Conservation (phyloP, 1,139 yeast species). For the Kazachstania sp. region DNA sequence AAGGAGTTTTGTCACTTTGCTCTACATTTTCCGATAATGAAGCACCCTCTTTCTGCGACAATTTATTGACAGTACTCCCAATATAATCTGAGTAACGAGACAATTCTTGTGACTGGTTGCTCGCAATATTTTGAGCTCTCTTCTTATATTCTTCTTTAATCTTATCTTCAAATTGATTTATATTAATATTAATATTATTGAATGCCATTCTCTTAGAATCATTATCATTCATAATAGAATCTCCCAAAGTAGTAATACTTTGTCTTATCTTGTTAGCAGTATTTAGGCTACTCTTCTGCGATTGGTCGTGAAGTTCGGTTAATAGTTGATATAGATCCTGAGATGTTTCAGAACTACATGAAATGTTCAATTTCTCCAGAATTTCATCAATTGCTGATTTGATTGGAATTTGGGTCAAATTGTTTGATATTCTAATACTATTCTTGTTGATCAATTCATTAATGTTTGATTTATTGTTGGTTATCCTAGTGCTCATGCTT, state of each 20-base stretch:
- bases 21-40: background rate
- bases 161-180: slow-evolving; percentile 2
- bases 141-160: slow-evolving; percentile 7
- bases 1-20: background rate
- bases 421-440: background rate
- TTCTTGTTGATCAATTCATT: background rate
- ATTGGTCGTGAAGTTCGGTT: background rate
- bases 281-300: background rate
- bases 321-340: background rate
- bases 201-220: background rate
- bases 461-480: background rate
- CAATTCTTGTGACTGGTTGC: slow-evolving; percentile 11
- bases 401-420: slow-evolving; percentile 1
- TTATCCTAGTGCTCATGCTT: background rate
- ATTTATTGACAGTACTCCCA: background rate
- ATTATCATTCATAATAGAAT: background rate
- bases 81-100: slow-evolving; percentile 4
- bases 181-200: background rate
- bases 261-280: background rate
- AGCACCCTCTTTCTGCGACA: slow-evolving; percentile 1
- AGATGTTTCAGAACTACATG: slow-evolving; percentile 1
- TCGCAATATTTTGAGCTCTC: slow-evolving; percentile 11
- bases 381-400: background rate
- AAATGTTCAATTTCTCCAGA: background rate
- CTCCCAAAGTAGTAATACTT: background rate